These are phyloP conservation scores for Aspergillus haitiensis DNA, from an alignment of 495 filamentous ascomycete genomes.

Conservation along the genomic window DNA sequence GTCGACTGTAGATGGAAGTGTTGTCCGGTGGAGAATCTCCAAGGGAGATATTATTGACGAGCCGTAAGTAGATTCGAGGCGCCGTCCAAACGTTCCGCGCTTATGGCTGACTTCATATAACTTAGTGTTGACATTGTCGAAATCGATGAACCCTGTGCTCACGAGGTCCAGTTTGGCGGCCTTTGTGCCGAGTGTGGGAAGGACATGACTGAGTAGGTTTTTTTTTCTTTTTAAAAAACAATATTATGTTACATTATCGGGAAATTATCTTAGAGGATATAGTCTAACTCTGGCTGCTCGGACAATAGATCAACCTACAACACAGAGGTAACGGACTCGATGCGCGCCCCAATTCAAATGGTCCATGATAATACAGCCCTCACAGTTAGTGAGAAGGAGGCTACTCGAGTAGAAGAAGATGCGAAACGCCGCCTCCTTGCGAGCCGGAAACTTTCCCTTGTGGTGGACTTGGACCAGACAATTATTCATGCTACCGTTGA, in stretches of 20 bases:
- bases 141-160: constrained; percentile 87
- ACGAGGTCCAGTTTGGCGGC: constrained; percentile 86
- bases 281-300: background rate
- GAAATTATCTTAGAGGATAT: background rate
- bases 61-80: constrained; percentile 33
- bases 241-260: background rate
- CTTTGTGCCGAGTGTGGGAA: constrained; percentile 91
- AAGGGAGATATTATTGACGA: constrained; percentile 67
- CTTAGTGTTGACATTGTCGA: constrained; percentile 61
- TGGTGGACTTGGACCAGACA: constrained; percentile 97
- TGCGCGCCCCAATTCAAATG: constrained; percentile 89
- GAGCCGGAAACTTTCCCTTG: constrained; percentile 79
- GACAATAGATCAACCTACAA: constrained; percentile 55
- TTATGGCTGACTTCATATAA: constrained; percentile 27
- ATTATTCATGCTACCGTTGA: constrained; percentile 98
- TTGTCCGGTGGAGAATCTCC: constrained; percentile 72
- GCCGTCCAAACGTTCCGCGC: no score
- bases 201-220: constrained; percentile 83
- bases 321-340: constrained; percentile 59
- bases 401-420: constrained; percentile 77
- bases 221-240: background rate
- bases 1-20: constrained; percentile 73
- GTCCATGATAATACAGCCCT: constrained; percentile 84
- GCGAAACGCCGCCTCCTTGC: constrained; percentile 78
- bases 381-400: constrained; percentile 71